Evolutionary conservation across 2,329 filamentous ascomycete species (phyloP), one percentile per base, ranked within the genome.

Genomic region (Xylaria sp.): DNA sequence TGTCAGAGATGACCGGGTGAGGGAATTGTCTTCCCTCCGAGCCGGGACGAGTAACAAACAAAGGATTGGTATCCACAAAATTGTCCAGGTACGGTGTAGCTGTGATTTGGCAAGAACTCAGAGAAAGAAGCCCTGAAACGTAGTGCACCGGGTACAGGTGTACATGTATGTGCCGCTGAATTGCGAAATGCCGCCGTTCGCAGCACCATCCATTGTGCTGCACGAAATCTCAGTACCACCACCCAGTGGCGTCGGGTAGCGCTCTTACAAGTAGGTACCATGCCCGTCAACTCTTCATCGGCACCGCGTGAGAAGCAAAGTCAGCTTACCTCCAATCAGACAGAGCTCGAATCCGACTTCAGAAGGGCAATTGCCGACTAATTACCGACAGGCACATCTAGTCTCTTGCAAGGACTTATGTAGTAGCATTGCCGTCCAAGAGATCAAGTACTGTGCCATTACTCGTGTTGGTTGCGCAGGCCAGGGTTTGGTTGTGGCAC

Each of bases 191-290:
- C 64, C 66, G 62, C 57, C 31, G 64, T 65, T 59, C 51, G 58
- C 69, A 54, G 63, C 51, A 58, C 66, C 36, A 61, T 60, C 56
- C 71, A 68, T 66, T 68, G 61, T 49, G 48, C 62, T 71, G 62
- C 67, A 66, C 62, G 60, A 67, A 64, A 73, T 71, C 52, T 46
- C 33, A 36, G 64, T 66, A 60, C 61, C 59, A 64, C 68, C 28
- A 28, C 61, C 62, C 28, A 63, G 49, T 72, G 65, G 71, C 57
- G 64, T 61, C 64, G 68, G 68, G 64, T 69, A 70, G 67, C 48
- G 66, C 64, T 63, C n/a, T n/a, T 20, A 36, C 31, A 36, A 13
- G 18, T 28, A 15, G n/a, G 51, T 54, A n/a, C 25, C 23, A 25
- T 25, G 25, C 28, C 48, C 41, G n/a, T 23, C 25, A 13, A 33